These are phyloP conservation scores for Panus rudis DNA, from an alignment of 768 basidiomycete species.

Conservation along the genomic window DNA sequence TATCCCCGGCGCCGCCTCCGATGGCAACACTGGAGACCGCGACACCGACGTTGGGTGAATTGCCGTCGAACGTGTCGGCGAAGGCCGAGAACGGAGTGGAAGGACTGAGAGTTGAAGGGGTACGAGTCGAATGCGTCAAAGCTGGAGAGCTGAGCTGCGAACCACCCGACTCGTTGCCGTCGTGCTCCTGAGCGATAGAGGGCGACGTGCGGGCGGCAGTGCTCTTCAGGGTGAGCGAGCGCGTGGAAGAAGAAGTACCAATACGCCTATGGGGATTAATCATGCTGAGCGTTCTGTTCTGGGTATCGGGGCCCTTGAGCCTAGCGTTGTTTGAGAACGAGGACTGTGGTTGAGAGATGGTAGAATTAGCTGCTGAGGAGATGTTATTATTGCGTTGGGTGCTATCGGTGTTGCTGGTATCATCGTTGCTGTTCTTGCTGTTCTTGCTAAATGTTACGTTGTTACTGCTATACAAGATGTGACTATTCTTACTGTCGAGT, in stretches of 20 bases:
- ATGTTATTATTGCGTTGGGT: slow-evolving; percentile 1
- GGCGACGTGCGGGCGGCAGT: neutral
- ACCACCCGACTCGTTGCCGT: slow-evolving; percentile 14
- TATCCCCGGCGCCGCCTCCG: slow-evolving; percentile 1
- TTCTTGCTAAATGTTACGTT: neutral
- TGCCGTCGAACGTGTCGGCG: slow-evolving; percentile 20
- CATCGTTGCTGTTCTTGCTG: slow-evolving; percentile 2
- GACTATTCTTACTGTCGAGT: too few relatives aligned
- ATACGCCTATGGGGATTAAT: slow-evolving; percentile 8
- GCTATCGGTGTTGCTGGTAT: slow-evolving; percentile 9
- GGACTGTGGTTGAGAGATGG: too few relatives aligned
- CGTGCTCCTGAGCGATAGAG: slow-evolving; percentile 6
- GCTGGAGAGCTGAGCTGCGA: slow-evolving; percentile 23
- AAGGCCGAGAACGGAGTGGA: slow-evolving; percentile 25
- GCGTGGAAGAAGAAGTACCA: slow-evolving; percentile 1
- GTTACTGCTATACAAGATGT: too few relatives aligned
- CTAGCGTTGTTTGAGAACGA: too few relatives aligned
- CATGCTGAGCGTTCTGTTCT: too few relatives aligned
- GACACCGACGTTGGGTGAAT: too few relatives aligned
- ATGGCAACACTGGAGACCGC: neutral
- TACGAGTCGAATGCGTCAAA: slow-evolving; percentile 24
- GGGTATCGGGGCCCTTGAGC: too few relatives aligned
- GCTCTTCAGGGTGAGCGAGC: too few relatives aligned
- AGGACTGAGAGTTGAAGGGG: slow-evolving; percentile 23
- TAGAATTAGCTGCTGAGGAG: too few relatives aligned